Evolutionary conservation across 495 filamentous ascomycete genomes (phyloP), one percentile per base, ranked within the genome.

Genomic region (Platismatia glauca): DNA sequence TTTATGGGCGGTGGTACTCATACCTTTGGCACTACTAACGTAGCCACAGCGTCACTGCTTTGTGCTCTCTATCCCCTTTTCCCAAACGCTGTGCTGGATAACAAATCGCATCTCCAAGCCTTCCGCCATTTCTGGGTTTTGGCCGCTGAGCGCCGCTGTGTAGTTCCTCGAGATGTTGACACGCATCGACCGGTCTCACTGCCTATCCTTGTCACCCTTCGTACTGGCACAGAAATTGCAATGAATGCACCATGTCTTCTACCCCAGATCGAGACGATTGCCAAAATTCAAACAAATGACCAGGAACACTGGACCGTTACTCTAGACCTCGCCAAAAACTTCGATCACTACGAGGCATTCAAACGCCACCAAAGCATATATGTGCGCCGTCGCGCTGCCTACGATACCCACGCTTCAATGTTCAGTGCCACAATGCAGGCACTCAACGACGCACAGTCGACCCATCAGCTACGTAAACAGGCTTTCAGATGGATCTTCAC

Each of bases 61-160:
- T 89, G 92, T 59, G 88, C 94, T 3, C 94, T 99, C 71, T 97
- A 97, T 68, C 94, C 94, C 0, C 79, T 97, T 29, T 97, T 93
- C 72, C 94, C 94, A 3, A 85, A 84, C 34, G 85, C 84, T 6
- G 88, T 96, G 5, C 85, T 94, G 57, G 94, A 97, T 76, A 97
- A 96, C 70, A 89, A 87, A 69, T 90, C 89, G 33, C 94, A 99
- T 65, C 80, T 97, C 5, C 94, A 99, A 79, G 94, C 94, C 9
- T 95, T 97, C 79, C 87, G 95, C 3, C 94, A 99, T 73, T 86
- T 99, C 70, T 99, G 94, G 94, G 91, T 95, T 18, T 80, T 99
- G 13, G 94, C 95, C 8, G 86, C 90, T 9, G 94, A 97, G 64
- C 83, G 89, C 1, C 85, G 94, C 57, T 97, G 94, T 70, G 79